Base-by-base conservation (phyloP, 805 yeast species). In the Candida easanensis region DNA sequence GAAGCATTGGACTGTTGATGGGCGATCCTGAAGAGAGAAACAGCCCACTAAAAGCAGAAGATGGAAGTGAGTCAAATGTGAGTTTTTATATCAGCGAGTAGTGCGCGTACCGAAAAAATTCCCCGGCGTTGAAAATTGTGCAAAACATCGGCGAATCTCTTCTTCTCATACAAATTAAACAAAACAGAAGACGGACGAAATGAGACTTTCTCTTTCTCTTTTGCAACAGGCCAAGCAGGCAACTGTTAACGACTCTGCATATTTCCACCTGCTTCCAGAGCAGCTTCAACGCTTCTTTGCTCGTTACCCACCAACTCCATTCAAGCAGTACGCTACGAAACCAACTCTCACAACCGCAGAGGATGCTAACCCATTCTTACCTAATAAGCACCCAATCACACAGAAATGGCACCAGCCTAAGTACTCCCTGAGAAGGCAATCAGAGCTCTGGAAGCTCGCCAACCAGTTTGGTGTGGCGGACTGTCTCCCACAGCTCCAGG, bases 261-360 rank as follows among this genome's bases (percentile, higher is more conserved):
- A 62, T 31, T 84, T 81, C 53, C 60, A 69, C 22, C 72, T 77
- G 63, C 78, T 89, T 33, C 97, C 97, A 16, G 69, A 64, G 39
- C 76, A 74, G 59, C 73, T 89, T 26, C 84, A 80, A 60, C 76
- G 68, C 51, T 90, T 89, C 65, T 89, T 90, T 68, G 71, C 78
- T 38, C 82, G 79, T 62, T 87, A 79, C 59, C 97, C 97, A 25
- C 97, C 97, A 8, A 68, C 82, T 18, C 91, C 89, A n/a, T 80
- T 79, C 64, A 74, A 76, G 16, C 61, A 74, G 52, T 90, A 88
- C 62, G 70, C 87, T 5, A 65, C 71, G 3, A 74, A 71, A 49
- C 84, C 95, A 39, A 77, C 86, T 2, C 67, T 77, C 22, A 80
- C 86, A 18, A 68, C 66, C 38, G 90, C 88, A 38, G 73, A 77